Conservation (phyloP, 2,329 filamentous ascomycete genomes). For the Hypoxylon sp. region DNA sequence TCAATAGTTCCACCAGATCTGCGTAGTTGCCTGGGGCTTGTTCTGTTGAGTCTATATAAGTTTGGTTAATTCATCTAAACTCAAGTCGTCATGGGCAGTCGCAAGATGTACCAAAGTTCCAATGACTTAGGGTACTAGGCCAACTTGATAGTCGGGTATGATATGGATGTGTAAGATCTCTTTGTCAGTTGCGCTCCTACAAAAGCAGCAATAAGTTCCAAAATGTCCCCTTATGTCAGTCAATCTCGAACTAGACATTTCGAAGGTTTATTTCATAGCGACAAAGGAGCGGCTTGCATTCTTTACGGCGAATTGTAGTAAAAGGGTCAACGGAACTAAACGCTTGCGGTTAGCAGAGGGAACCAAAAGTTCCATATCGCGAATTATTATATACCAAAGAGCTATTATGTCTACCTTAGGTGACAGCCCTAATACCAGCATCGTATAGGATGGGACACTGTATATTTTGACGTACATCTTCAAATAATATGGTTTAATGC, state of each 20-base stretch:
- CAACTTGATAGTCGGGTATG: not conserved
- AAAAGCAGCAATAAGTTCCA: not conserved
- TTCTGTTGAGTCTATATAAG: not conserved
- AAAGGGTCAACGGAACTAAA: not conserved
- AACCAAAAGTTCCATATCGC: not conserved
- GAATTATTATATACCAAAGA: not conserved
- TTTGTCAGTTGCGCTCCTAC: not conserved
- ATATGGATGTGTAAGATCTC: not conserved
- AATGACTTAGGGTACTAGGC: not conserved
- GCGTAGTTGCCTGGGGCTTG: not conserved
- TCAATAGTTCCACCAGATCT: not conserved
- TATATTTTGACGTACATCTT: not conserved
- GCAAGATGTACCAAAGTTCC: not conserved
- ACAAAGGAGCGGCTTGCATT: not conserved
- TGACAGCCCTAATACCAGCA: not conserved
- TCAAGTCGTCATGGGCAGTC: not conserved
- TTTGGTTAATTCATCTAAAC: not conserved
- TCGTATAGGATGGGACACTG: not conserved
- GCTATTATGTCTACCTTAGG: not conserved
- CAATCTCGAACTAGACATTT: not conserved
- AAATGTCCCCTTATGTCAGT: not conserved
- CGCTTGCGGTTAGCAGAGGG: not conserved
- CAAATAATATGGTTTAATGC: not conserved
- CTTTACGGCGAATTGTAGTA: not conserved
- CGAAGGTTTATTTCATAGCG: not conserved